Conservation (phyloP, 306 rosid species). For the Senna siamea region DNA sequence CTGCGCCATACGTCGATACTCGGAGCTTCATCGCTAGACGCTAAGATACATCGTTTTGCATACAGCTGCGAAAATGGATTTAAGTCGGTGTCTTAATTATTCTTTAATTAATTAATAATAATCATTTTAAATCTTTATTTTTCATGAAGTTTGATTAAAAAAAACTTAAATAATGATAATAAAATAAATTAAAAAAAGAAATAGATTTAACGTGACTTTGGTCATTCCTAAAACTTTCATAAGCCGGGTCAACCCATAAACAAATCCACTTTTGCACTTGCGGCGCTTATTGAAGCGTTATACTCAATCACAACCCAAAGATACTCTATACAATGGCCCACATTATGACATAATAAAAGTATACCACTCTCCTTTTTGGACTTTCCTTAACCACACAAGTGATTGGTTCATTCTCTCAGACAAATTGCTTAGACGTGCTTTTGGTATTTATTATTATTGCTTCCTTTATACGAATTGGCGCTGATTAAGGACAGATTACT, state of each 20-base stretch:
- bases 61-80: background rate
- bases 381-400: conserved; percentile 16
- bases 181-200: no score
- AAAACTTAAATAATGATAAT: no score
- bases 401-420: conserved; percentile 37
- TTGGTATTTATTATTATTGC: background rate
- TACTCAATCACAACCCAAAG: background rate
- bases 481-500: conserved; percentile 21
- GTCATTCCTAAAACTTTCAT: no score
- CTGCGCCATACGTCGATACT: background rate
- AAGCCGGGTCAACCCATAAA: background rate
- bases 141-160: no score
- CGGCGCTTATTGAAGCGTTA: conserved; percentile 31
- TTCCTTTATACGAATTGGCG: conserved; percentile 26
- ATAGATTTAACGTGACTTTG: no score
- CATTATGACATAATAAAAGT: background rate
- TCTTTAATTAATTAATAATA: background rate
- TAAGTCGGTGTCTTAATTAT: background rate
- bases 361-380: conserved; percentile 10
- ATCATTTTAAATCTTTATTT: no score
- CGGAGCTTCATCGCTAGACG: background rate
- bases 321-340: background rate
- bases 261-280: background rate
- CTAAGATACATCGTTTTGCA: background rate
- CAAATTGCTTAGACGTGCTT: conserved; percentile 26